Evolutionary conservation across 2,329 filamentous ascomycete species (phyloP).

Genomic region (Helotiales sp.): DNA sequence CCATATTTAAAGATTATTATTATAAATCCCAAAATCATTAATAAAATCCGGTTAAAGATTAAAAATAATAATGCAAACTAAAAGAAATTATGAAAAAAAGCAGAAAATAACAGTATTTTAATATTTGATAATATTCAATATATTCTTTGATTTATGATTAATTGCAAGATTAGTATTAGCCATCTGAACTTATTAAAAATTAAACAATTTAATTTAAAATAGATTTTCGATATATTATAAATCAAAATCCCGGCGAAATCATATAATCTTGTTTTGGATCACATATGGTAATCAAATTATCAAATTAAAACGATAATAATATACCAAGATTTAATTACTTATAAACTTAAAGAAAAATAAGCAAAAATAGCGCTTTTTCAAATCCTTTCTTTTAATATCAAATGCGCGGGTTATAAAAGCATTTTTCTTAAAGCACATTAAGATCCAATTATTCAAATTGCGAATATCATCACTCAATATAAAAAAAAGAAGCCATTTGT

Average conservation of each 20-base stretch:
- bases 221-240: conserved; percentile 97
- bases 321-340: conserved; percentile 82
- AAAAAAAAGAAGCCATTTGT: conserved; percentile 96
- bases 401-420: conserved; percentile 96
- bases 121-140: conserved; percentile 98
- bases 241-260: conserved; percentile 81
- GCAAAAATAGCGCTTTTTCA: conserved; percentile 96
- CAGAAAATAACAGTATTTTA: conserved; percentile 71
- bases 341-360: conserved; percentile 91
- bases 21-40: conserved; percentile 84
- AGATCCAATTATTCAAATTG: conserved; percentile 97
- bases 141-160: conserved; percentile 95
- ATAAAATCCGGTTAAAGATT: conserved; percentile 74
- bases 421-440: conserved; percentile 92
- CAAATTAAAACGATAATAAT: conserved; percentile 92
- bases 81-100: conserved; percentile 83
- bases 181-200: too few relatives aligned
- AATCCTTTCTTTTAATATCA: conserved; percentile 96
- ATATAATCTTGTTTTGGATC: conserved; percentile 71
- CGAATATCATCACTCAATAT: conserved; percentile 91
- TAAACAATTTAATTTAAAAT: conserved; percentile 20
- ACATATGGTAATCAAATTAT: conserved; percentile 83
- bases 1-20: conserved; percentile 94
- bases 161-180: conserved; percentile 90
- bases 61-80: conserved; percentile 82